Conservation (phyloP, 352 stramenopile genomes). For the Globisporangium camurandrum region DNA sequence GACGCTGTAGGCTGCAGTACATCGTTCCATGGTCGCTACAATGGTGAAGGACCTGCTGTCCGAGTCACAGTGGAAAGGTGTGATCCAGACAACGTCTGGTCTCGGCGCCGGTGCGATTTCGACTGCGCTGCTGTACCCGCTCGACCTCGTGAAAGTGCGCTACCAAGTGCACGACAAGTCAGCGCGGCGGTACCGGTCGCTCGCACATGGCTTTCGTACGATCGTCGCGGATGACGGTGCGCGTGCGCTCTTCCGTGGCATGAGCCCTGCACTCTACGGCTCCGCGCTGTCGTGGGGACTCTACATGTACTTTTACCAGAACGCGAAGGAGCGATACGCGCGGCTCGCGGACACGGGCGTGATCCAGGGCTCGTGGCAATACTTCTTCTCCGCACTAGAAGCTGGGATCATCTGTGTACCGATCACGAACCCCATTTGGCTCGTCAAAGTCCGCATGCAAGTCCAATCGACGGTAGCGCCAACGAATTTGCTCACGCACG, state of each 20-base stretch:
- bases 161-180: constrained; percentile 94
- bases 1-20: no score
- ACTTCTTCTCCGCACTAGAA: constrained; percentile 78
- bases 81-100: constrained; percentile 58
- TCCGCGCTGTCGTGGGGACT: constrained; percentile 95
- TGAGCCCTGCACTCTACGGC: constrained; percentile 93
- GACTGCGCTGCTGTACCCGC: constrained; percentile 88
- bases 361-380: constrained; percentile 73
- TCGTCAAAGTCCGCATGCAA: constrained; percentile 98
- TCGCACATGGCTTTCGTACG: constrained; percentile 63
- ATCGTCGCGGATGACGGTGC: constrained; percentile 86
- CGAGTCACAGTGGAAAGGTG: constrained; percentile 56
- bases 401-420: constrained; percentile 89
- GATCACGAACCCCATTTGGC: constrained; percentile 97
- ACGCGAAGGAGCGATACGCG: constrained; percentile 85
- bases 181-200: constrained; percentile 51
- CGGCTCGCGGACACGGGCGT: constrained; percentile 57
- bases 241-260: constrained; percentile 88
- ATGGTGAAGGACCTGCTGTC: constrained; percentile 37
- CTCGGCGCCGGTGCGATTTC: constrained; percentile 74
- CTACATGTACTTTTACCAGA: constrained; percentile 99
- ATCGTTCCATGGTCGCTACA: constrained; percentile 5
- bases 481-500: constrained; percentile 27
- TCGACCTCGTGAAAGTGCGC: constrained; percentile 96
- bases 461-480: constrained; percentile 60